Conservation (phyloP, 495 filamentous ascomycete species). For the Penicillium antarcticum region DNA sequence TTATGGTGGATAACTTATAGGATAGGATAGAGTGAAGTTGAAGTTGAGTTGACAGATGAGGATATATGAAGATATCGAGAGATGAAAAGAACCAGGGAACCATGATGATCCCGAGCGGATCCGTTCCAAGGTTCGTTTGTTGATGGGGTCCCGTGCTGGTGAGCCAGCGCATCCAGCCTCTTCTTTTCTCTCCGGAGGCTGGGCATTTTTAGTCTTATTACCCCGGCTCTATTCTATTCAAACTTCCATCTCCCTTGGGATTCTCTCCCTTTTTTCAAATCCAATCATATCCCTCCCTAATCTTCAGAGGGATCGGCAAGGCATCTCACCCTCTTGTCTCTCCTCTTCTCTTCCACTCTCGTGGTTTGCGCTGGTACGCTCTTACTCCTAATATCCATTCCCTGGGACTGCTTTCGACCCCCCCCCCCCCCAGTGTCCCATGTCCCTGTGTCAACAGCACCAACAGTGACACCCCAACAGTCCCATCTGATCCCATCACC, state of each 20-base stretch:
- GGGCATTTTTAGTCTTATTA: slow-evolving; percentile 2
- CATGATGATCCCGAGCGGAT: background rate
- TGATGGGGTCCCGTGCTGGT: background rate
- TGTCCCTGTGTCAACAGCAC: slow-evolving; percentile 12
- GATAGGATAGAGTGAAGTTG: too few species aligned
- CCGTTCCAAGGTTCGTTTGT: too few species aligned
- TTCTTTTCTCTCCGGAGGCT: slow-evolving; percentile 8
- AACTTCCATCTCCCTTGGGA: slow-evolving; percentile 11
- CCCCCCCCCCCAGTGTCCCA: slow-evolving; percentile 3
- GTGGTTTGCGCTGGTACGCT: slow-evolving; percentile 31
- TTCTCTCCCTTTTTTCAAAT: slow-evolving; percentile 8
- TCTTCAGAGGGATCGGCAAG: slow-evolving; percentile 23
- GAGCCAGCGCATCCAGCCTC: slow-evolving; percentile 8
- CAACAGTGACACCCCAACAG: slow-evolving; percentile 11
- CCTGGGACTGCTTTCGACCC: background rate
- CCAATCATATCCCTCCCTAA: background rate
- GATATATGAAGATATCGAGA: too few species aligned
- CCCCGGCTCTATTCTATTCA: slow-evolving; percentile 2
- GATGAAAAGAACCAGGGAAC: too few species aligned
- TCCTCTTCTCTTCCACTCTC: slow-evolving; percentile 5
- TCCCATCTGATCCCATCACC: slow-evolving; percentile 19
- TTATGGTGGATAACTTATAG: too few species aligned
- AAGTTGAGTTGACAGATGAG: too few species aligned
- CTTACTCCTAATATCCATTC: slow-evolving; percentile 6
- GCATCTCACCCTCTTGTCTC: slow-evolving; percentile 15